Percentiles rank a stretch among this genome's conserved stretches.
Conservation (phyloP, 2,329 filamentous ascomycete species). For the Cladophialophora carrionii region DNA sequence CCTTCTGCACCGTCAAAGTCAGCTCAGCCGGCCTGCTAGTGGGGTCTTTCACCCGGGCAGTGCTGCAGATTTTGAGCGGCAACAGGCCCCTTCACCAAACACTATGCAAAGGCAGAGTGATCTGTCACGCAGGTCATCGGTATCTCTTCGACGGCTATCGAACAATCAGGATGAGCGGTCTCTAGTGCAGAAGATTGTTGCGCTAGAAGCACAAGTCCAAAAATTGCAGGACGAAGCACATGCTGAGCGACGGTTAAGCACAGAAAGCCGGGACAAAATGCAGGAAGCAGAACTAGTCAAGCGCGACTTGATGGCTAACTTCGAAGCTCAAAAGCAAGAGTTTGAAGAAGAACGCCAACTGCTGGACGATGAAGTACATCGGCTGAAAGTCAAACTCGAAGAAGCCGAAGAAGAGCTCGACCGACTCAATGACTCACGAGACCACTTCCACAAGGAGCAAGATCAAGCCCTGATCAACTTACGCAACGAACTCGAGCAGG, state of each 20-base stretch:
- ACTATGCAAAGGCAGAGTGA: constrained; percentile 46
- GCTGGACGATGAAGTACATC: constrained; percentile 77
- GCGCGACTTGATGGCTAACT: constrained; percentile 89
- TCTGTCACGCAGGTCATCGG: constrained; percentile 61
- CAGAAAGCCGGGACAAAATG: constrained; percentile 60
- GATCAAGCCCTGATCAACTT: constrained; percentile 71
- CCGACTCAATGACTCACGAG: constrained; percentile 76
- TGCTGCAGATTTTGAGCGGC: constrained; percentile 42
- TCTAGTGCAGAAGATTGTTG: constrained; percentile 63
- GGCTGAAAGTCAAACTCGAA: constrained; percentile 75
- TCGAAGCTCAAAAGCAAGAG: constrained; percentile 88
- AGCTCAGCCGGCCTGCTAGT: constrained; percentile 58
- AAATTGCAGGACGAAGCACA: constrained; percentile 72
- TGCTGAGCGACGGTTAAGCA: constrained; percentile 61
- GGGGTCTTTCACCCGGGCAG: constrained; percentile 53
- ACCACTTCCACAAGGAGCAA: constrained; percentile 74
- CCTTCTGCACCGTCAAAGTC: constrained; percentile 79
- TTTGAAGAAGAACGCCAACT: constrained; percentile 83
- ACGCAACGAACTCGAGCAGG: constrained; percentile 67
- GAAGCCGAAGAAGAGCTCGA: constrained; percentile 93
- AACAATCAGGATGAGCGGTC: constrained; percentile 64
- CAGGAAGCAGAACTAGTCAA: constrained; percentile 91
- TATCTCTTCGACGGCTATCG: constrained; percentile 64
- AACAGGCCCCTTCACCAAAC: constrained; percentile 44
- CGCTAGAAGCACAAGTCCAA: constrained; percentile 76